These are phyloP conservation scores for Phlebiopsis gigantea DNA, from an alignment of 768 basidiomycete species.

Conservation along the genomic window DNA sequence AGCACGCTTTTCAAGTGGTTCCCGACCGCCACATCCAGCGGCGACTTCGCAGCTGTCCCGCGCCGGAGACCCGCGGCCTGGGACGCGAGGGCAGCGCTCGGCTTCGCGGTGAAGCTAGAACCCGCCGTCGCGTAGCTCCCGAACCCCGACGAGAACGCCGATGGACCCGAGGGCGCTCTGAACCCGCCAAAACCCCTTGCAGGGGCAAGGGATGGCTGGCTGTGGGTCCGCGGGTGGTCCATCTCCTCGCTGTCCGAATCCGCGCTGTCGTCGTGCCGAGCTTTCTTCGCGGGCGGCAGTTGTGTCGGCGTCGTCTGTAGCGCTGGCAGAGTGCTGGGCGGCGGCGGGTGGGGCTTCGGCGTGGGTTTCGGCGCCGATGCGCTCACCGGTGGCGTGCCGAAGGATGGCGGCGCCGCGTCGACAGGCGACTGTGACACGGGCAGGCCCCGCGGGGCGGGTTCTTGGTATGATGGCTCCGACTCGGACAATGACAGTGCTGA, in stretches of 20 bases:
- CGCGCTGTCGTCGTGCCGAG: not conserved
- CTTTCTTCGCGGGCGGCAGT: not conserved
- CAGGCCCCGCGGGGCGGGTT: no score
- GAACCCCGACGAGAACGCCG: not conserved
- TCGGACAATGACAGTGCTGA: no score
- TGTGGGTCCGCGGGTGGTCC: not conserved
- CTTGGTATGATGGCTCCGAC: no score
- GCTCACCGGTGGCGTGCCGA: not conserved
- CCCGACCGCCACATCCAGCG: conserved; percentile 33
- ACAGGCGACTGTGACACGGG: no score
- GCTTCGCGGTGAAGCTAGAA: not conserved
- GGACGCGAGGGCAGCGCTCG: no score
- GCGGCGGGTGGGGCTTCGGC: not conserved
- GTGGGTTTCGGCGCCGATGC: not conserved
- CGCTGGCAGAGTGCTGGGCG: no score
- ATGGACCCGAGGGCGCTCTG: not conserved
- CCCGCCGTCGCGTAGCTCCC: not conserved
- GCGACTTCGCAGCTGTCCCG: not conserved
- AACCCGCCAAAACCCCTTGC: not conserved
- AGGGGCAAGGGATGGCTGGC: not conserved
- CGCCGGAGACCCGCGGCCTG: no score
- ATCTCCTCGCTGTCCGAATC: not conserved
- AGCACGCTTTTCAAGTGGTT: conserved; percentile 40
- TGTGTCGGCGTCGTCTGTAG: not conserved
- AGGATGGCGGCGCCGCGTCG: no score